Evolutionary conservation across 75 land plant species (phyloP), one percentile per base, ranked within the genome.

Genomic region (Gnetum montanum): DNA sequence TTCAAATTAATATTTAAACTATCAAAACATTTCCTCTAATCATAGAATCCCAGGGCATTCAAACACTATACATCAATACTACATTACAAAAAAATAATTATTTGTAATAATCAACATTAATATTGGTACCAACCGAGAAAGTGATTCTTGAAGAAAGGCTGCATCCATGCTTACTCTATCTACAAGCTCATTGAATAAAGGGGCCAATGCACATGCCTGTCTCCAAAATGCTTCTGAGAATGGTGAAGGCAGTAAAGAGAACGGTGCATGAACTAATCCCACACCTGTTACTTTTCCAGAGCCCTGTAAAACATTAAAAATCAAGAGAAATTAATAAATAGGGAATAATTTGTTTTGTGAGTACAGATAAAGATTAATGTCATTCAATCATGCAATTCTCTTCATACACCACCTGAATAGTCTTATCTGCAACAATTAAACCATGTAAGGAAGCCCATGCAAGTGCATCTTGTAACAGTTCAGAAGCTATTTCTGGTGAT

Each of bases 371-470:
- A 0, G 12, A 26, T 1, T 8, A 20, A 22, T 12, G 12, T 13
- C 12, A 49, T 26, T 26, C 51, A 49, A 5, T 23, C 19, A 44
- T 34, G 43, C 27, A 38, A 38, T 16, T 30, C 25, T 3, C 13
- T 15, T 55, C 28, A 52, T 19, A 31, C 2, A 35, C 20, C 64
- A 82, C 92, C 79, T 85, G 45, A 20, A 53, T 34, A 31, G 58
- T 20, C 46, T 59, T 77, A 58, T 88, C 88, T 1, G 89, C 97
- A 52, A 88, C 79, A 35, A 91, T 69, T 59, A 88, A 69, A 44
- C 98, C 98, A 73, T 88, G 80, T 47, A 93, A 71, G 43, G 90
- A 78, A 43, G 90, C 75, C 90, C 90, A 93, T 8, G 84, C 79
- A 20, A 93, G 73, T 18, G 90, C 90, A 29, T 88, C 83, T 30